Evolutionary conservation across 352 stramenopile genomes (phyloP).

Genomic region (Phytopythium boreale): DNA sequence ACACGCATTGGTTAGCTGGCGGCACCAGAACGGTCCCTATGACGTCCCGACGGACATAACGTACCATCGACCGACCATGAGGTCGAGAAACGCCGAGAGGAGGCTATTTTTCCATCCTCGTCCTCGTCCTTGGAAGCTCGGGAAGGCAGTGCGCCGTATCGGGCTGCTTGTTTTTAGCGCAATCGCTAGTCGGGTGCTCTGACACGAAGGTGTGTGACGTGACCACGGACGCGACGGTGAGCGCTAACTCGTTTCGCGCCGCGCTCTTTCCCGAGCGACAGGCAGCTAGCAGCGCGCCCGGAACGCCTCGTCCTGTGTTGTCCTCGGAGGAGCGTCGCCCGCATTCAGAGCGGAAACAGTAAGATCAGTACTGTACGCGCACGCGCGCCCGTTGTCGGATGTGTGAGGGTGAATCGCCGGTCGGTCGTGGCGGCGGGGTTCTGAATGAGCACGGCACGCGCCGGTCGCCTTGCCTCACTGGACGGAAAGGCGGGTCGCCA

Average conservation of each 20-base stretch:
- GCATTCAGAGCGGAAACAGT: too few species aligned
- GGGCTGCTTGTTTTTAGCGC: not conserved
- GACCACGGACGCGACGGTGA: too few species aligned
- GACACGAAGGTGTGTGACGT: too few species aligned
- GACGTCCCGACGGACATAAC: not conserved
- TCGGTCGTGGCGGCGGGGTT: not conserved
- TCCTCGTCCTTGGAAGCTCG: not conserved
- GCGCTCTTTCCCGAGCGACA: too few species aligned
- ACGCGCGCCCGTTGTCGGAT: too few species aligned
- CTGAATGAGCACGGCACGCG: not conserved
- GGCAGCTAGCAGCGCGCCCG: too few species aligned
- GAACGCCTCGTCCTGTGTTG: too few species aligned
- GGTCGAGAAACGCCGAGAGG: not conserved
- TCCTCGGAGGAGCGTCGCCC: too few species aligned
- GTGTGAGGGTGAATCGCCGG: not conserved
- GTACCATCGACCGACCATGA: not conserved
- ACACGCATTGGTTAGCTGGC: not conserved
- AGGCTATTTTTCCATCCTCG: not conserved
- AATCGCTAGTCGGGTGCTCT: too few species aligned
- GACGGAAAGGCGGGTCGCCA: not conserved
- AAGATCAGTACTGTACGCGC: too few species aligned
- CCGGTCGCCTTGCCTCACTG: not conserved
- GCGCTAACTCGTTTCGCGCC: too few species aligned
- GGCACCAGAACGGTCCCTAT: not conserved
- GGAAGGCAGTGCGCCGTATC: not conserved